Evolutionary conservation across 176 grass and related monocot genomes (phyloP), one percentile per base, ranked within the genome.

Genomic region (Phragmites australis): DNA sequence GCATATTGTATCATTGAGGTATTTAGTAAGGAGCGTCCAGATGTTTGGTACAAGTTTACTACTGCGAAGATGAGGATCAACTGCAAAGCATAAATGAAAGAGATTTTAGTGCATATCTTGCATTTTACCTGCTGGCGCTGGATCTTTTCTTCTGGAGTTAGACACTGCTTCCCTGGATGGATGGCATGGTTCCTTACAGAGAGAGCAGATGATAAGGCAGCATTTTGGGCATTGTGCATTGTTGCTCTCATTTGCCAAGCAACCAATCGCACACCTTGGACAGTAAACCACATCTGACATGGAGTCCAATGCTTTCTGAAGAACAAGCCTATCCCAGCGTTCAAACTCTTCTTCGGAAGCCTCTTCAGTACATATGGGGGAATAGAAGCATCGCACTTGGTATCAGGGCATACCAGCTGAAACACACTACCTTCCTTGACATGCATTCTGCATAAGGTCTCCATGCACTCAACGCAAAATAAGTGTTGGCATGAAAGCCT

Each of bases 281-380:
- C 90, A 92, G 39, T 92, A 86, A 34, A 75, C 85, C 18, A 88
- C 79, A 43, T 88, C 74, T 50, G 82, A 61, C 86, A 92, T 92
- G 0, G 90, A 85, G 26, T 88, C 78, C 74, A 92, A 51, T 86
- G 90, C 52, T 77, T 88, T 88, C 50, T 85, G 52, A 77, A 92
- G 79, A 25, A 78, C 9, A 74, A 92, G 76, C 43, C 73, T 88
- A 85, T 92, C 82, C 90, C 86, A 88, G 31, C 68, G 74, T 69
- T 89, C 74, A 82, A 86, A 92, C 65, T 81, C 86, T 83, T 86
- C 90, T 79, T 48, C 80, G 0, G 82, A 45, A 92, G 52, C 55
- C 73, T 71, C 77, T 88, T 84, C 75, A 92, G 66, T 51, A 86
- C 50, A 45, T 66, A 72, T 18, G 87, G 90, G 48, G 90, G 84